Base-by-base conservation (phyloP, 2,329 filamentous ascomycete species). In the Xylariaceae sp. region DNA sequence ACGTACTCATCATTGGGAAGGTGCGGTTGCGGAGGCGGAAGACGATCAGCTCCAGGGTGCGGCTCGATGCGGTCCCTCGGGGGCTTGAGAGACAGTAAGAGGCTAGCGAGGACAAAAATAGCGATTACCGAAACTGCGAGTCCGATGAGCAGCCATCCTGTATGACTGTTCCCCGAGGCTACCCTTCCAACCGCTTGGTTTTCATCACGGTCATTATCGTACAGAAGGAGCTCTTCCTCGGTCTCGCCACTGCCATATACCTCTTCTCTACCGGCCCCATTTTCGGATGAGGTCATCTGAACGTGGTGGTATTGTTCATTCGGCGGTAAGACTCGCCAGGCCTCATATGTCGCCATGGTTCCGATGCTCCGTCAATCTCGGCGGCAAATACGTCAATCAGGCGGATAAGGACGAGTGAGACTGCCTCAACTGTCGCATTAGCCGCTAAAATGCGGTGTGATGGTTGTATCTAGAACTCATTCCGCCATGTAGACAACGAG, bases 1-100 rank as follows among this genome's bases (percentile, higher is more conserved):
- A 84, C 67, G 55, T 89, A 87, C 43, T 85, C 80, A 0, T 63
- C 52, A 21, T 64, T 56, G 8, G 60, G 50, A 16, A 52, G 60
- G 20, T 48, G 55, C 18, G 59, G 29, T 9, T 46, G 36, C n/a
- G 39, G 20, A 11, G 50, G 11, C 8, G 44, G 4, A 16, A 16
- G 29, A 29, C 52, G 23, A 13, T 20, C 41, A 23, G 41, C 13
- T 11, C 40, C 32, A 11, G 4, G 27, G 23, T 42, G 30, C 4
- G 51, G 39, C 33, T 52, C 27, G 42, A 15, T 4, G n/a, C 29
- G n/a, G 37, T 30, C 26, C 13, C 32, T 49, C 11, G 15, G 9
- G 23, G 53, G 48, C 24, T 35, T 36, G 13, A 62, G 27, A 29
- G 60, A 62, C 32, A 60, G 21, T 2, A 62, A 37, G 15, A 59